These are phyloP conservation scores for Ascochyta clinopodiicola DNA, from an alignment of 2,329 filamentous ascomycete species.

Conservation along the genomic window DNA sequence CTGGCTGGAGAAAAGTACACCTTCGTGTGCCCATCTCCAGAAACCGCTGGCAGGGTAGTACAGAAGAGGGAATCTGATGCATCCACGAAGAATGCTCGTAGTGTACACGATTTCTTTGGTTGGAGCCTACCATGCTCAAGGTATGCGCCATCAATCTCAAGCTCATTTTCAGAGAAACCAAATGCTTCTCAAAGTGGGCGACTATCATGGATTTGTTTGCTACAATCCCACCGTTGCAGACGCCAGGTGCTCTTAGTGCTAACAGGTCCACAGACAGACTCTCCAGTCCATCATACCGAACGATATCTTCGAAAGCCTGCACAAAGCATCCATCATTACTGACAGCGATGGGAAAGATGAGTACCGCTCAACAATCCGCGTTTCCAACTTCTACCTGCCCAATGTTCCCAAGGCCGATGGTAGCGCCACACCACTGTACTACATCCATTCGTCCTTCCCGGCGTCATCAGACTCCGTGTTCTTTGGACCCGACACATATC, in stretches of 20 bases:
- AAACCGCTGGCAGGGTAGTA: constrained; percentile 28
- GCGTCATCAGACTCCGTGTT: constrained; percentile 30
- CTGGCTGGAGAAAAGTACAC: constrained; percentile 21
- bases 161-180: background rate
- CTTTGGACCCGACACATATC: constrained; percentile 34
- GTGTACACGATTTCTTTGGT: constrained; percentile 30
- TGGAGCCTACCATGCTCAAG: constrained; percentile 30
- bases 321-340: constrained; percentile 14
- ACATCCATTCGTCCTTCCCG: constrained; percentile 33
- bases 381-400: constrained; percentile 33
- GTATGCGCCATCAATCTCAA: constrained; percentile 6
- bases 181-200: background rate
- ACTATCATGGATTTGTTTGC: too few relatives aligned
- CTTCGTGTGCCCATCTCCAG: constrained; percentile 32
- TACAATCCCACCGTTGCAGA: too few relatives aligned
- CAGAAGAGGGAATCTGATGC: constrained; percentile 20
- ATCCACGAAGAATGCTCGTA: constrained; percentile 23
- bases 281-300: constrained; percentile 24
- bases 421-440: constrained; percentile 20
- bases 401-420: background rate
- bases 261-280: constrained; percentile 13
- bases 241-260: background rate
- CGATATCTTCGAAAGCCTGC: constrained; percentile 18
- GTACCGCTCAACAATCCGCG: constrained; percentile 27
- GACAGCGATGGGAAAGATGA: background rate